These are phyloP conservation scores for Linderina pennispora DNA, from an alignment of 192 early-diverging fungal genomes.

Conservation along the genomic window DNA sequence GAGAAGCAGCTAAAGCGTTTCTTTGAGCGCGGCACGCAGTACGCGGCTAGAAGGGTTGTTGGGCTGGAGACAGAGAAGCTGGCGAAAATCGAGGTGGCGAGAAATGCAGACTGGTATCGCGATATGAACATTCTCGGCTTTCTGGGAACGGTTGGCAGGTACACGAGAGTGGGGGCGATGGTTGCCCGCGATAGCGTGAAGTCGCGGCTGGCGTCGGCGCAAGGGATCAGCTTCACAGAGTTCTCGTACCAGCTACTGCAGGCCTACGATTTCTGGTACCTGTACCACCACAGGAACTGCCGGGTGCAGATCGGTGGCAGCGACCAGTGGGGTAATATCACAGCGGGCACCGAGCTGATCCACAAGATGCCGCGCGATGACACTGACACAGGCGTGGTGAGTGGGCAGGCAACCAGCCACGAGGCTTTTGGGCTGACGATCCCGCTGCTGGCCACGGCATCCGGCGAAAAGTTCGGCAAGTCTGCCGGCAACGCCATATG, in stretches of 20 bases:
- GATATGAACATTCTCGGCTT: conserved; percentile 72
- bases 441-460: conserved; percentile 76
- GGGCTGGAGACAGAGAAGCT: conserved; percentile 35
- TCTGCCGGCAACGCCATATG: conserved; percentile 94
- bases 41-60: conserved; percentile 15
- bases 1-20: conserved; percentile 64
- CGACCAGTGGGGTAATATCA: conserved; percentile 98
- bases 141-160: conserved; percentile 69
- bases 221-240: conserved; percentile 94
- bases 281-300: conserved; percentile 52
- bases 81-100: conserved; percentile 54
- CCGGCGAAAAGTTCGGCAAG: conserved; percentile 97
- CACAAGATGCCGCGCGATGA: conserved; percentile 48
- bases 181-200: conserved; percentile 85
- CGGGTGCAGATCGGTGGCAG: conserved; percentile 78
- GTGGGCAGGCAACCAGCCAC: conserved; percentile 7
- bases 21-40: conserved; percentile 53
- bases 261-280: conserved; percentile 88
- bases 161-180: conserved; percentile 78
- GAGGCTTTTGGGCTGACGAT: conserved; percentile 79
- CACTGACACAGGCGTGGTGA: not conserved
- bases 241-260: conserved; percentile 96
- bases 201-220: conserved; percentile 64
- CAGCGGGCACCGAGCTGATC: conserved; percentile 88
- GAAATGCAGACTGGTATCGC: conserved; percentile 79